Conservation (phyloP, 1,284 basidiomycete genomes). For the Ustilago loliicola region DNA sequence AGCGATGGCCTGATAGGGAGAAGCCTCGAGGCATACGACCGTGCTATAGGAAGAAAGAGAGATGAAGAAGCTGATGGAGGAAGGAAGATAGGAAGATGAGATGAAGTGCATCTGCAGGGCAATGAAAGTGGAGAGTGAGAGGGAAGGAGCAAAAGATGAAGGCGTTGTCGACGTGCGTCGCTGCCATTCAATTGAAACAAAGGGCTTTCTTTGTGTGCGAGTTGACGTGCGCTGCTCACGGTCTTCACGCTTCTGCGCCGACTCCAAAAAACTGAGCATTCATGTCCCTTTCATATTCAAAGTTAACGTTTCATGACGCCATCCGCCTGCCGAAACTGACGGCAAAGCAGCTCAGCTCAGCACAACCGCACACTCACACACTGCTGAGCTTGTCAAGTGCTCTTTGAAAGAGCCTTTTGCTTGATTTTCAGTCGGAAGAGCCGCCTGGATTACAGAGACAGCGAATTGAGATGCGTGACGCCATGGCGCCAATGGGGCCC, state of each 20-base stretch:
- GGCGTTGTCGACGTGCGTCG: slow-evolving; percentile 24
- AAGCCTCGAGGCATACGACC: too few species aligned
- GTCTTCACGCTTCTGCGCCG: slow-evolving; percentile 1
- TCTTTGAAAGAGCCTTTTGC: too few species aligned
- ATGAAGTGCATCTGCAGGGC: background rate
- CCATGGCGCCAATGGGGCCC: background rate
- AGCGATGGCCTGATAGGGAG: too few species aligned
- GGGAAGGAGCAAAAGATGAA: background rate
- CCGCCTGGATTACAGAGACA: too few species aligned
- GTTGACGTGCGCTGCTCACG: background rate
- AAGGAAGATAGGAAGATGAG: background rate
- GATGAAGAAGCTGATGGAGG: background rate
- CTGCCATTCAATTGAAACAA: slow-evolving; percentile 5
- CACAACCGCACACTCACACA: too few species aligned
- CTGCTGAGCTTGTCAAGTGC: too few species aligned
- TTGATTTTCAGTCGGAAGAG: too few species aligned
- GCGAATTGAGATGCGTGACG: background rate
- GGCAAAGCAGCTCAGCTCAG: too few species aligned
- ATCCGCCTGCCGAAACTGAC: background rate
- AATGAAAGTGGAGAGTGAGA: background rate
- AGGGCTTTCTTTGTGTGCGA: background rate
- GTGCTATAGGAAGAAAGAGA: too few species aligned
- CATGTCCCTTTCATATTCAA: background rate
- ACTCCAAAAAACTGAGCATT: background rate
- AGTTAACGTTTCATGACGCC: background rate